These are phyloP conservation scores for Xylariomycetidae sp. DNA, from an alignment of 2,329 filamentous ascomycete species.

Conservation along the genomic window DNA sequence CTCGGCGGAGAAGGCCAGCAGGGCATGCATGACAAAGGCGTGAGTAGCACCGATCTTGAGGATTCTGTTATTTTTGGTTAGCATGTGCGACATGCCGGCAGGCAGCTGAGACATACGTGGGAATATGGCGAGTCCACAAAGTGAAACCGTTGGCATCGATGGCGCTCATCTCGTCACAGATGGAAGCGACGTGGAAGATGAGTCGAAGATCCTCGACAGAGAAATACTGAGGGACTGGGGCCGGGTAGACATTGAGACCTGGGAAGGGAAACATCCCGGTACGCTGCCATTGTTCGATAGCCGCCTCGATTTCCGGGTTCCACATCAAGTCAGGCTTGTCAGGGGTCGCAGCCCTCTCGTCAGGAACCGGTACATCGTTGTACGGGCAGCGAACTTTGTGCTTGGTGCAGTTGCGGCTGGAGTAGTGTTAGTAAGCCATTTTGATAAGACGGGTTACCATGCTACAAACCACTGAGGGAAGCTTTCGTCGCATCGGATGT, in stretches of 20 bases:
- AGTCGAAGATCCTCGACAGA: slow-evolving; percentile 76
- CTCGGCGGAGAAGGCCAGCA: slow-evolving; percentile 90
- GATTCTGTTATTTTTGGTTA: slow-evolving; percentile 52
- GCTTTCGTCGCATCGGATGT: slow-evolving; percentile 96
- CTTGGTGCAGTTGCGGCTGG: slow-evolving; percentile 94
- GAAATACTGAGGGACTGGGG: slow-evolving; percentile 67
- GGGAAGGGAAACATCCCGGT: slow-evolving; percentile 84
- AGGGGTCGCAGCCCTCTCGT: slow-evolving; percentile 57
- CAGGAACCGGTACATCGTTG: slow-evolving; percentile 75
- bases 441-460: slow-evolving; percentile 15
- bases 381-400: slow-evolving; percentile 98
- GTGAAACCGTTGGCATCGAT: slow-evolving; percentile 80
- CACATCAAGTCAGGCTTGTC: slow-evolving; percentile 71
- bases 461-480: slow-evolving; percentile 86
- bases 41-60: slow-evolving; percentile 77
- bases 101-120: slow-evolving; percentile 67
- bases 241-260: slow-evolving; percentile 71
- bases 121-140: slow-evolving; percentile 88
- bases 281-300: slow-evolving; percentile 77
- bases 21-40: slow-evolving; percentile 87
- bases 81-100: too few relatives aligned
- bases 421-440: slow-evolving; percentile 7
- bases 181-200: slow-evolving; percentile 83
- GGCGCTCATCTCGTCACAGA: slow-evolving; percentile 76
- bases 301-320: slow-evolving; percentile 78